Evolutionary conservation across 495 filamentous ascomycete genomes (phyloP).

Genomic region (Cenococcum geophilum): DNA sequence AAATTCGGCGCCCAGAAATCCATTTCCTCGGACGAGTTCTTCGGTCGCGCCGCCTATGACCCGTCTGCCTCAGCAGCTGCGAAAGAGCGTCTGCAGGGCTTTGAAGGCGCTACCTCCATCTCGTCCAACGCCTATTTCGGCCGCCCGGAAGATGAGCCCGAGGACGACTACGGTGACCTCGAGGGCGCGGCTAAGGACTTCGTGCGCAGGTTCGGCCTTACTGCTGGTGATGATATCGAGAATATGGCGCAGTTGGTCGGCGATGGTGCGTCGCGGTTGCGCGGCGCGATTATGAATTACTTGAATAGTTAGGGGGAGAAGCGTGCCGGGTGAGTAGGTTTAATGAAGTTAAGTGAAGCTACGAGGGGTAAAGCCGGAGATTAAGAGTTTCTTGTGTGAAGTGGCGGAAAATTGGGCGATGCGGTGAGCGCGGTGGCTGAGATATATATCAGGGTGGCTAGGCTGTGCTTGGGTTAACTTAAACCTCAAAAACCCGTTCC

Average conservation of each 20-base stretch:
- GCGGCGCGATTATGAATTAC: conserved; percentile 84
- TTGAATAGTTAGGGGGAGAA: conserved; percentile 52
- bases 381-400: no score
- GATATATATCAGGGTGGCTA: no score
- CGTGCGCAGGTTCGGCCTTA: conserved; percentile 87
- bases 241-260: conserved; percentile 75
- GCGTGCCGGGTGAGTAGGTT: neutral
- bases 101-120: conserved; percentile 87
- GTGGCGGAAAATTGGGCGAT: no score
- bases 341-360: neutral
- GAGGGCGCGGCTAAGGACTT: conserved; percentile 93
- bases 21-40: conserved; percentile 97
- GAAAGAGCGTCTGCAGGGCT: conserved; percentile 70
- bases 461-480: no score
- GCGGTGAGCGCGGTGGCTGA: no score
- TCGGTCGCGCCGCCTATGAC: conserved; percentile 83
- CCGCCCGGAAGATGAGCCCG: conserved; percentile 67
- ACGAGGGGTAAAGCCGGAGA: no score
- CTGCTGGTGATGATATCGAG: conserved; percentile 90
- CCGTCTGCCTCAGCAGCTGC: conserved; percentile 75
- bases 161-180: conserved; percentile 71
- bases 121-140: conserved; percentile 97
- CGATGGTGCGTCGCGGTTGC: conserved; percentile 74
- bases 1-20: conserved; percentile 92
- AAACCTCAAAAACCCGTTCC: no score